Evolutionary conservation across 2,329 filamentous ascomycete genomes (phyloP).

Genomic region (Cadophora luteo-olivacea): DNA sequence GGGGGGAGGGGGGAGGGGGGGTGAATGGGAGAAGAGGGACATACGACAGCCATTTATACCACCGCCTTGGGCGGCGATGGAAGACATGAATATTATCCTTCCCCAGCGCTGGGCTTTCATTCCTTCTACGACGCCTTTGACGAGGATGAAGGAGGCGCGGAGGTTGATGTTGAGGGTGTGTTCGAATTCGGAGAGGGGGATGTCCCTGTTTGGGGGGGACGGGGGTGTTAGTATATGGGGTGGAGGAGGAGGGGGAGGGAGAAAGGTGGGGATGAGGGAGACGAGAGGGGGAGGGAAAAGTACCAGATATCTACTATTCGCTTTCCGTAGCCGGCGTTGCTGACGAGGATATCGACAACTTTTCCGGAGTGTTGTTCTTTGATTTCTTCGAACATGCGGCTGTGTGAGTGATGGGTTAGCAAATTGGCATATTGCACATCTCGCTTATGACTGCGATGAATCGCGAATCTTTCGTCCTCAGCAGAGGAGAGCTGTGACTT

Average conservation of each 20-base stretch:
- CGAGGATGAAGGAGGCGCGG: conserved; percentile 38
- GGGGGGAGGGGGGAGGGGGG: not conserved
- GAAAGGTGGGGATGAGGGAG: not conserved
- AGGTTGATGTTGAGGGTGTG: conserved; percentile 40
- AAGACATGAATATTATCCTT: conserved; percentile 38
- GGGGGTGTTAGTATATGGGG: not conserved
- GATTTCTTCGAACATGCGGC: conserved; percentile 60
- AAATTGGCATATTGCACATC: too few relatives aligned
- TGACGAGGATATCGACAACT: conserved; percentile 63
- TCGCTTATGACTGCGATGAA: too few relatives aligned
- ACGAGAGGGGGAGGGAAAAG: not conserved
- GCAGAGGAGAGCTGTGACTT: too few relatives aligned
- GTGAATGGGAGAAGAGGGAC: conserved; percentile 9
- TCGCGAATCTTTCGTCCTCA: too few relatives aligned
- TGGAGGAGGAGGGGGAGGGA: too few relatives aligned
- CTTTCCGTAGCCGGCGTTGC: conserved; percentile 71
- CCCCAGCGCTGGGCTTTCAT: conserved; percentile 50
- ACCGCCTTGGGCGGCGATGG: conserved; percentile 36
- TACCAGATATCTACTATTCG: conserved; percentile 51
- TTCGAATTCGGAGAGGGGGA: conserved; percentile 40
- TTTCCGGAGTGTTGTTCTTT: conserved; percentile 57
- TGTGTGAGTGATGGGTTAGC: not conserved
- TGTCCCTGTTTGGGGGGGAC: conserved; percentile 30
- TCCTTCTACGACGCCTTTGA: conserved; percentile 37
- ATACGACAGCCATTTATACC: conserved; percentile 41